Base-by-base conservation (phyloP, 2,329 filamentous ascomycete species). In the Botrytis cinerea region DNA sequence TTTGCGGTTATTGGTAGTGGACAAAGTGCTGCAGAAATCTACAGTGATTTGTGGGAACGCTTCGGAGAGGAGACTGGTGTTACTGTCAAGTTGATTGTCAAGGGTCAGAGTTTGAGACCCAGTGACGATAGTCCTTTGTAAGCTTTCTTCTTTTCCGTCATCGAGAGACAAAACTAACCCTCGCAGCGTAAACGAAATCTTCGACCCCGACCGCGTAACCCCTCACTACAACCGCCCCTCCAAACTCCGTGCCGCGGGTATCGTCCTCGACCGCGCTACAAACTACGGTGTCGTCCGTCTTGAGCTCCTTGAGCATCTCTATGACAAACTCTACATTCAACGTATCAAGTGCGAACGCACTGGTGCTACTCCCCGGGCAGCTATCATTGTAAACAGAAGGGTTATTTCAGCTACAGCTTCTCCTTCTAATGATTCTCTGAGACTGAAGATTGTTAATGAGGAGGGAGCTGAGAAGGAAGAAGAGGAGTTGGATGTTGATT, bases 61-160 rank as follows among this genome's bases (percentile, higher is more conserved):
- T 98, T 97, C 81, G 94, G 94, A 57, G 94, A 95, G 48, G 94
- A 95, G 81, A 90, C 92, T 43, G 68, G 54, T 59, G 61, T 66
- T 16, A 87, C 89, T 78, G 95, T 94, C 0, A 88, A 86, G 51
- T 84, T 99, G 73, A 85, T 98, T 74, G 95, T 97, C 86, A 91
- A 93, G 78, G 91, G 91, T 60, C 89, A 94, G 76, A 94, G 95
- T 73, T 84, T 99, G 74, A 90, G 92, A 78, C 95, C 95, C 1
- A 97, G 94, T 80, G 95, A 99, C 81, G 96, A 98, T 82, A 97
- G 94, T 71, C 96, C 95, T 28, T 98, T 98, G 93, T 95, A 85
- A 85, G 92, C 48, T 45, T 51, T 61, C 32, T 28, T 38, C 32
- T 48, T 60, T 64, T 43, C 5, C 25, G 12, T 54, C 32, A 66